Evolutionary conservation across 2,329 filamentous ascomycete genomes (phyloP).

Genomic region (Colletotrichum lini): DNA sequence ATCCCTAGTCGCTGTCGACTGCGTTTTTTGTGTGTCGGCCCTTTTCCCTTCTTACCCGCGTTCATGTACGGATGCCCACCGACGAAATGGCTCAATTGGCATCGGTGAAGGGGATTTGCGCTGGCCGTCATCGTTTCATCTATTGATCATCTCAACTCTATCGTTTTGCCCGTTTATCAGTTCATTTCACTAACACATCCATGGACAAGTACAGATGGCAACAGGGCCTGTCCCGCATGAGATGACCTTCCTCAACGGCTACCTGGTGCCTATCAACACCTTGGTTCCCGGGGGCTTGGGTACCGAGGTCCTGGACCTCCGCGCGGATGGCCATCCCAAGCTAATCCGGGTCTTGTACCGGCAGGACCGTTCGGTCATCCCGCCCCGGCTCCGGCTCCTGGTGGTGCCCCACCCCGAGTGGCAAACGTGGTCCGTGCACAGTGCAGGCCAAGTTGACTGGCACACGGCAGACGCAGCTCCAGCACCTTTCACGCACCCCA

Average conservation of each 20-base stretch:
- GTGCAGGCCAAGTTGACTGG: constrained; percentile 6
- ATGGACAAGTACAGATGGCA: constrained; percentile 1
- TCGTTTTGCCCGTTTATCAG: too few relatives aligned
- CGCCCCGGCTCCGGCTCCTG: constrained; percentile 29
- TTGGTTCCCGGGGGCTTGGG: background rate
- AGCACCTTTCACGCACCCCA: constrained; percentile 24
- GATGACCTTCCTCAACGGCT: background rate
- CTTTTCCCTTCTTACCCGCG: background rate
- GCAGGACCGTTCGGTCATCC: constrained; percentile 1
- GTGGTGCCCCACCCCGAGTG: constrained; percentile 8
- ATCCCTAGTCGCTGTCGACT: background rate
- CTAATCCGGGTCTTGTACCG: constrained; percentile 10
- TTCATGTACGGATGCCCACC: background rate
- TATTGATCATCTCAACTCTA: too few relatives aligned
- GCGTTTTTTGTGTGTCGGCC: too few relatives aligned
- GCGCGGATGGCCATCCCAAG: background rate
- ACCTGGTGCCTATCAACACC: background rate
- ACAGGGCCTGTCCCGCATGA: background rate
- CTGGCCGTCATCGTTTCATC: background rate
- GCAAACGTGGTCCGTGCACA: constrained; percentile 29
- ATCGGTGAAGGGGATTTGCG: background rate
- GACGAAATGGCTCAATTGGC: background rate
- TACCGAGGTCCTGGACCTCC: background rate
- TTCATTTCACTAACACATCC: background rate
- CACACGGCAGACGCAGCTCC: constrained; percentile 7